Evolutionary conservation across 805 yeast genomes (phyloP).

Genomic region (Candida odintsovae): DNA sequence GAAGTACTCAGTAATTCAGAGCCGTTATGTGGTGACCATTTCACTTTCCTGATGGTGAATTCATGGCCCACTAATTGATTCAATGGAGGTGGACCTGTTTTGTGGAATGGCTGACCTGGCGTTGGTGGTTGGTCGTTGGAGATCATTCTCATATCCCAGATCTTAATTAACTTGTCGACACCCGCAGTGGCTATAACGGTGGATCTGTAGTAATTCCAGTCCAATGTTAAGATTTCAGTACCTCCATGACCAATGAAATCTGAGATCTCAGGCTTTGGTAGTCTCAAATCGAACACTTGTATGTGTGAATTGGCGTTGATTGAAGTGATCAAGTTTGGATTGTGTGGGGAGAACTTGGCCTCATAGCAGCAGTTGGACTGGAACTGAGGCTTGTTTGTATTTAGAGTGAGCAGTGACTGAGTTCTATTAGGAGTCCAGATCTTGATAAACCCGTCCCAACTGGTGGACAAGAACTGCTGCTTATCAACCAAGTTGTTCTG

Average conservation of each 20-base stretch:
- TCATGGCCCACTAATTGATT: constrained; percentile 85
- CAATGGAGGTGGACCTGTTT: constrained; percentile 57
- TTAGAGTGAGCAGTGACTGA: constrained; percentile 52
- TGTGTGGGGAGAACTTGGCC: constrained; percentile 80
- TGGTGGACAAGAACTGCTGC: constrained; percentile 61
- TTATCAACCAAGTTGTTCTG: constrained; percentile 73
- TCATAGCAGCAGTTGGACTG: constrained; percentile 64
- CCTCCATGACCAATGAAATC: constrained; percentile 74
- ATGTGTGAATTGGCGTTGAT: constrained; percentile 72
- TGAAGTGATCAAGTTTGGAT: constrained; percentile 59
- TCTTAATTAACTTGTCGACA: constrained; percentile 77
- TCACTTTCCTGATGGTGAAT: constrained; percentile 74
- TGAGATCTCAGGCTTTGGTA: constrained; percentile 49
- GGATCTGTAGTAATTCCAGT: constrained; percentile 86
- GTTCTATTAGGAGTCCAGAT: constrained; percentile 65
- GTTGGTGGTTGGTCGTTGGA: constrained; percentile 24
- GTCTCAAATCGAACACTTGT: constrained; percentile 78
- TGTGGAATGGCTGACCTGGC: constrained; percentile 31
- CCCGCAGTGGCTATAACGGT: constrained; percentile 82
- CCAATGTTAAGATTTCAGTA: constrained; percentile 72
- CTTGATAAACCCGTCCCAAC: constrained; percentile 91
- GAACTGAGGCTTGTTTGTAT: constrained; percentile 26
- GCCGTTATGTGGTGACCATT: constrained; percentile 86
- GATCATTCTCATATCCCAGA: constrained; percentile 86
- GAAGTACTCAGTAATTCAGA: constrained; percentile 69